Evolutionary conservation across 2,329 filamentous ascomycete genomes (phyloP), one percentile per base, ranked within the genome.

Genomic region (Pseudogymnoascus sp.): DNA sequence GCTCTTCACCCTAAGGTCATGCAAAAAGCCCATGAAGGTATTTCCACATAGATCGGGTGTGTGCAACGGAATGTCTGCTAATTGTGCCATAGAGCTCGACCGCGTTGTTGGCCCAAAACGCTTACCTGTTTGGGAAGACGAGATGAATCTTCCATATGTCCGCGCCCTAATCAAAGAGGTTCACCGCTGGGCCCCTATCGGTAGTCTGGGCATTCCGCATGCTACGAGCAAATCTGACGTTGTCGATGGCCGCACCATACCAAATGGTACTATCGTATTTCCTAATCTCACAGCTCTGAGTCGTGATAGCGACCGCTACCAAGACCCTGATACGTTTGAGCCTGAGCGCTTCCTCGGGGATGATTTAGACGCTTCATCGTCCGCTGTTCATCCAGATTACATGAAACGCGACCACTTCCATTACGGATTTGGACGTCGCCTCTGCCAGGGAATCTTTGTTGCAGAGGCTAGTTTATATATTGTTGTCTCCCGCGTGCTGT

Each of bases 371-470:
- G 68, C 62, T 60, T 71, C 68, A 9, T 72, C 74, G 47, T 69
- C 64, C 41, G 71, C 69, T 14, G 69, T 53, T 0, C 72, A 76
- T 20, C 63, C 73, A 0, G 74, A 78, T 59, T 69, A 71, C 0
- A 69, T 71, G 1, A 74, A 80, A 66, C 74, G 80, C 12, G 81
- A 83, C 57, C 76, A 79, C 7, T 83, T 81, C 68, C 76, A 75
- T 0, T 85, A 82, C 60, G 82, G 82, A 18, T 78, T 78, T 7
- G 82, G 82, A 1, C 74, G 82, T 5, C 75, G 82, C 18, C 75
- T 84, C 47, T 86, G 83, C 67, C 81, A 77, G 2, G 83, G 82
- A 0, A 79, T 82, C 36, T 78, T 82, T 60, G 73, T 85, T 4
- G 80, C 79, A 0, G 78, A 82, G 63, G 73, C 75, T 2, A 74